Percentiles rank a stretch among this genome's conserved stretches.
These are phyloP conservation scores for Termitomyces heimii DNA, from an alignment of 768 basidiomycete genomes.

Conservation along the genomic window DNA sequence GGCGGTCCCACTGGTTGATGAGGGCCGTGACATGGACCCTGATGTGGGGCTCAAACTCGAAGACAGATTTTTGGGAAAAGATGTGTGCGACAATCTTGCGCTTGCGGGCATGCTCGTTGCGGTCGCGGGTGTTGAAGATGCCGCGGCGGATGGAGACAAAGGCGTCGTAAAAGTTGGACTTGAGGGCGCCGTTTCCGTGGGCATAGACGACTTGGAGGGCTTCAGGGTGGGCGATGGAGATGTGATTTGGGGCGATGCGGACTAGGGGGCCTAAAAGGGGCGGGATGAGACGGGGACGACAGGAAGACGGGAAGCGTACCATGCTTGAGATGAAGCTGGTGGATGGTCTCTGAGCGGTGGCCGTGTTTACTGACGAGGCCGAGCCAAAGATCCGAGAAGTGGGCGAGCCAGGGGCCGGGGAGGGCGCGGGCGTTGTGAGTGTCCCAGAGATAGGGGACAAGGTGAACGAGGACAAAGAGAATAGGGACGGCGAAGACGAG, in stretches of 20 bases:
- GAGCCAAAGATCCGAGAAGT: slow-evolving; percentile 70
- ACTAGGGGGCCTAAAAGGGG: slow-evolving; percentile 49
- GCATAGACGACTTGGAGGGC: slow-evolving; percentile 74
- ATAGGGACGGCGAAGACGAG: slow-evolving; percentile 22
- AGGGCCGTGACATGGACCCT: slow-evolving; percentile 52
- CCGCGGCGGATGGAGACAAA: slow-evolving; percentile 73
- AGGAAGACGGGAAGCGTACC: slow-evolving; percentile 37
- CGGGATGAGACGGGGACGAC: background rate
- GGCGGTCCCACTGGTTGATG: slow-evolving; percentile 69
- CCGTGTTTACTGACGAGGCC: slow-evolving; percentile 60
- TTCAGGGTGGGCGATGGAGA: slow-evolving; percentile 73
- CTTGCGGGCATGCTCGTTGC: slow-evolving; percentile 78
- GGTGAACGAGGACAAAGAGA: slow-evolving; percentile 28
- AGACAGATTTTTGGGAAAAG: slow-evolving; percentile 78
- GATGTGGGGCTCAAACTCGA: slow-evolving; percentile 83
- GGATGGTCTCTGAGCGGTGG: slow-evolving; percentile 70
- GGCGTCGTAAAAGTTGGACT: slow-evolving; percentile 72
- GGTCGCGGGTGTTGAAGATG: slow-evolving; percentile 75
- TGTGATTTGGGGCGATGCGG: slow-evolving; percentile 70
- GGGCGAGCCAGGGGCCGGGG: slow-evolving; percentile 69
- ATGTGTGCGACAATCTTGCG: slow-evolving; percentile 88
- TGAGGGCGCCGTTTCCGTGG: slow-evolving; percentile 79
- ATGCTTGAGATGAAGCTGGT: slow-evolving; percentile 66
- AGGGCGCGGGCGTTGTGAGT: slow-evolving; percentile 51
- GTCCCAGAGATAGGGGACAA: slow-evolving; percentile 51